Base-by-base conservation (phyloP, 768 basidiomycete genomes). In the Amylocystis lapponica region DNA sequence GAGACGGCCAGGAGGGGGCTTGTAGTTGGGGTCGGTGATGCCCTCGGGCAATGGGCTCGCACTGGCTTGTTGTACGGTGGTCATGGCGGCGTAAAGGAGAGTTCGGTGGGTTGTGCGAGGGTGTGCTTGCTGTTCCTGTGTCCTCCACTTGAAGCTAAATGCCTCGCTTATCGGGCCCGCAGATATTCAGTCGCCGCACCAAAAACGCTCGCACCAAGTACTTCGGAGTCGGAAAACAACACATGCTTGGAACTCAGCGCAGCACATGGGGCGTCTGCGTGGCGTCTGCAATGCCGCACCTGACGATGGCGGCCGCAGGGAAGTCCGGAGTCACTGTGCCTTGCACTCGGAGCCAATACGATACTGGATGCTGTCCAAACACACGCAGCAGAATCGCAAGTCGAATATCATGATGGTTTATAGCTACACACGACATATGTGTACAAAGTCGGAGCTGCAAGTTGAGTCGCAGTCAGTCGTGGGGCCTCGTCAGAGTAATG, bases 1-100 rank as follows among this genome's bases (percentile, higher is more conserved):
- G 29, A 89, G 65, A 23, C 81, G 73, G 13, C 90, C 89, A 16
- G 87, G 81, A 1, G 68, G 67, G 11, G 84, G 83, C 53, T 68
- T 76, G 62, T 80, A 84, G 60, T 73, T 73, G 14, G 79, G 72
- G 62, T 83, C 75, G 3, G 80, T 80, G 47, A 81, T 66, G 44
- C 79, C 79, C 27, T 64, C 65, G 14, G 80, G 79, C 57, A 81
- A 65, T 2, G 73, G 65, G 32, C 75, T 77, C 39, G 71, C 79
- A 60, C 67, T 76, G 38, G 76, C 78, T n/a, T 41, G 36, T 9
- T 31, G 29, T 33, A 43, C 39, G 30, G 34, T 46, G 35, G 36
- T 40, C 46, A 36, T 47, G n/a, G 26, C 14, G 27, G 16, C 34
- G 22, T 41, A n/a, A 10, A 27, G 32, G 12, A 27, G 12, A 27